Conservation (phyloP, 345 rosid genomes). For the Diplotaxis tenuifolia region DNA sequence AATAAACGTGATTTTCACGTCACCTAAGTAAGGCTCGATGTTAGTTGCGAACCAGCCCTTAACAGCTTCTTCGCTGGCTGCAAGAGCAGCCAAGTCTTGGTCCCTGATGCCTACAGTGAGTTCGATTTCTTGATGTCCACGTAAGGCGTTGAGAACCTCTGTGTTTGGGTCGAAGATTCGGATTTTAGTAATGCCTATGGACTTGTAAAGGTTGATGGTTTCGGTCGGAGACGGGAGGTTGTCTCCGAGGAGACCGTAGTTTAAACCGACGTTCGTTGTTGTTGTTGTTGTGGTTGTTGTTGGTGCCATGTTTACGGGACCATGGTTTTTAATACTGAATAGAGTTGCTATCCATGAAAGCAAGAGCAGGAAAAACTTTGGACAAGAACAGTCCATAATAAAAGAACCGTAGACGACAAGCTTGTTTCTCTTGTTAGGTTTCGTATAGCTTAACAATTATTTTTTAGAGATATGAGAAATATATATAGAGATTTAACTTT, state of each 20-base stretch:
- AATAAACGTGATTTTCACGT: slow-evolving; percentile 32
- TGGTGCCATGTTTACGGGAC: neutral
- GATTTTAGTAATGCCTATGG: slow-evolving; percentile 13
- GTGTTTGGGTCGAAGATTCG: slow-evolving; percentile 43
- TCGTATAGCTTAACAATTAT: neutral
- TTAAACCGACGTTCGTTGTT: slow-evolving; percentile 32
- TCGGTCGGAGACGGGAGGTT: slow-evolving; percentile 43
- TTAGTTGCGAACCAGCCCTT: slow-evolving; percentile 24
- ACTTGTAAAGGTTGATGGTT: slow-evolving; percentile 39
- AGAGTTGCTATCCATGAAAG: neutral
- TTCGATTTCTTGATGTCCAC: slow-evolving; percentile 18
- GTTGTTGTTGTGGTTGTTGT: neutral
- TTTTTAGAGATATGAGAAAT: neutral
- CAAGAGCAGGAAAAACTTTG: neutral
- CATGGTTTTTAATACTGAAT: neutral
- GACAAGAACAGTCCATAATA: neutral
- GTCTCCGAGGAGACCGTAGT: slow-evolving; percentile 44
- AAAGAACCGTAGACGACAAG: neutral
- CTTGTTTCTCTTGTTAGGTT: neutral
- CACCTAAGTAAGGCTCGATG: slow-evolving; percentile 34
- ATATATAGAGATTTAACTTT: neutral
- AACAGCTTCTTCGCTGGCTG: slow-evolving; percentile 22
- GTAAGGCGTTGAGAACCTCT: slow-evolving; percentile 34
- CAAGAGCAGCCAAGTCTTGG: slow-evolving; percentile 36
- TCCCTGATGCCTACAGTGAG: slow-evolving; percentile 36